Evolutionary conservation across 2,329 filamentous ascomycete species (phyloP), one percentile per base, ranked within the genome.

Genomic region (Teratosphaeria destructans): DNA sequence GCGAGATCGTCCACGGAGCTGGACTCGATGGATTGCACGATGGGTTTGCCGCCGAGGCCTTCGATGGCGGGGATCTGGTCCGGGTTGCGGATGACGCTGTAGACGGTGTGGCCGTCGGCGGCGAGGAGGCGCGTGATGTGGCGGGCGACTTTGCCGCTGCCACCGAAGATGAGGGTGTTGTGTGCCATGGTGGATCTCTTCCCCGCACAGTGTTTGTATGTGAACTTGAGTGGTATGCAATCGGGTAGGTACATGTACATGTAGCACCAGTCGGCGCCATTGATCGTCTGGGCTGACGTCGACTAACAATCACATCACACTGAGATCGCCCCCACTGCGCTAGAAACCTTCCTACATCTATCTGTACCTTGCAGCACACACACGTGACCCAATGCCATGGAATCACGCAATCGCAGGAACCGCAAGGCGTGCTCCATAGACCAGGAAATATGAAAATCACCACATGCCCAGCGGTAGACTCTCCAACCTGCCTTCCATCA

Each of bases 1-100:
- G 71, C 66, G 19, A 79, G 66, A 61, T 76, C 73, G 16, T 68
- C 65, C 35, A 76, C 71, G 29, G 67, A 71, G 29, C 71, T 66
- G 43, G 70, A 66, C 64, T 78, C 75, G 56, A 79, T 71, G 61
- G 72, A 74, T 61, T 78, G 75, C 12, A 79, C 64, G 59, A 78
- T 73, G 37, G 77, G 76, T 11, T 69, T 71, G 43, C 73, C 76
- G 57, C 77, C 77, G 32, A 79, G 71, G 35, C 68, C 65, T 55
- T 71, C 60, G 56, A 79, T 70, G n/a, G 68, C 67, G 43, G 70
- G 53, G 32, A 63, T 59, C 63, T 78, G 76, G 26, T 70, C 68
- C 12, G 61, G 52, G 58, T 66, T 68, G 59, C 71, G 66, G 64
- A 74, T 73, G 43, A 74, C 65, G 58, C 64, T 67, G 66, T 72